Conservation (phyloP, 2,329 filamentous ascomycete species). For the Colletotrichum acutatum region DNA sequence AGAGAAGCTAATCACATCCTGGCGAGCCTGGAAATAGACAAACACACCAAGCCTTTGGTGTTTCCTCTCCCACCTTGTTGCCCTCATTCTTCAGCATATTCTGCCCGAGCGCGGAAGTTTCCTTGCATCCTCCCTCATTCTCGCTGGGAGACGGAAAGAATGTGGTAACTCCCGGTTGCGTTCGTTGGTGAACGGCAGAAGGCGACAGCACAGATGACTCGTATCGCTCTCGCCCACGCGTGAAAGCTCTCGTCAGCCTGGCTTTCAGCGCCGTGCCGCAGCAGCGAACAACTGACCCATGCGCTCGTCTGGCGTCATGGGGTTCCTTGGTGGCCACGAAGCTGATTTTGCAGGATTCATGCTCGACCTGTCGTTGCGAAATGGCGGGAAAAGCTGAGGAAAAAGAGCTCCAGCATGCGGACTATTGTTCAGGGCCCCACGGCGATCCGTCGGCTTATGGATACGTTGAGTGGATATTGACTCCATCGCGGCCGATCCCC, state of each 20-base stretch:
- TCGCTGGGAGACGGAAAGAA: neutral
- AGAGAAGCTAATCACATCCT: neutral
- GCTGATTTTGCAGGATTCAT: constrained; percentile 10
- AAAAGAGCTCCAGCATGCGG: neutral
- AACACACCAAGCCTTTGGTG: neutral
- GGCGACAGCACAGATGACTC: constrained; percentile 5
- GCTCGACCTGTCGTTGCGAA: constrained; percentile 2
- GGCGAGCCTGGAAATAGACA: neutral
- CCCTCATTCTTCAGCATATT: neutral
- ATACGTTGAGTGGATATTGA: neutral
- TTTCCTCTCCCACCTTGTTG: neutral
- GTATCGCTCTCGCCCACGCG: neutral
- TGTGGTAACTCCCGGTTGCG: too few relatives aligned
- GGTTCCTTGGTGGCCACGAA: neutral
- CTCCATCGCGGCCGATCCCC: constrained; percentile 6
- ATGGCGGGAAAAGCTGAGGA: neutral
- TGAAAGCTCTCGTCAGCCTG: neutral
- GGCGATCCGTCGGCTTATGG: constrained; percentile 25
- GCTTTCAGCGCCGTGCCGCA: neutral
- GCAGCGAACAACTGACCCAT: constrained; percentile 8
- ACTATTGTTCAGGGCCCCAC: neutral
- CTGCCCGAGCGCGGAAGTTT: neutral
- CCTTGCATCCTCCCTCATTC: neutral
- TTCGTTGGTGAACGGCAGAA: neutral
- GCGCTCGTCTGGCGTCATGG: neutral